A percentile compares a stretch with the other conserved stretches of the same genome.
Evolutionary conservation across 2,329 filamentous ascomycete species (phyloP).

Genomic region (Diaporthe sp.): DNA sequence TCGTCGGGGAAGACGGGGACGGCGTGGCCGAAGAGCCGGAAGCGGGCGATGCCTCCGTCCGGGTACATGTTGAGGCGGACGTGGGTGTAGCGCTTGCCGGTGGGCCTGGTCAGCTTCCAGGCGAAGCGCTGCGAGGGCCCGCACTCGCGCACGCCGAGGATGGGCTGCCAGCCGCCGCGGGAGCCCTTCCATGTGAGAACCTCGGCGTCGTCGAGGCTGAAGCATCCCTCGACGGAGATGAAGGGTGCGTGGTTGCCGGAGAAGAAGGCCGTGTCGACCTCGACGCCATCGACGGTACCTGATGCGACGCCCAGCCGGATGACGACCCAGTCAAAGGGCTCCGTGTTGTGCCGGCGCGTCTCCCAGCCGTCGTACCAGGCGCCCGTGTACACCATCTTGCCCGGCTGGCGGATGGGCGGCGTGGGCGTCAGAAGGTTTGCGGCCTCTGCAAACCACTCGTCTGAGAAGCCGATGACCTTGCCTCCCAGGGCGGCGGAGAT

Average conservation of each 20-base stretch:
- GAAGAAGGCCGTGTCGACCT: slow-evolving; percentile 86
- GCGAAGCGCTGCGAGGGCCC: slow-evolving; percentile 79
- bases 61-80: slow-evolving; percentile 87
- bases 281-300: slow-evolving; percentile 77
- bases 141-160: slow-evolving; percentile 76
- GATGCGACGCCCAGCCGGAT: slow-evolving; percentile 75
- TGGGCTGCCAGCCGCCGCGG: slow-evolving; percentile 75
- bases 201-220: slow-evolving; percentile 67
- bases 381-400: slow-evolving; percentile 76
- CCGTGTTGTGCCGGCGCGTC: slow-evolving; percentile 72
- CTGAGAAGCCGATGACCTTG: slow-evolving; percentile 72
- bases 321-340: slow-evolving; percentile 74
- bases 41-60: slow-evolving; percentile 84
- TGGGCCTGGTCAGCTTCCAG: slow-evolving; percentile 71
- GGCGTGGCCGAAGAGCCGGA: slow-evolving; percentile 80
- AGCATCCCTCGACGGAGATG: slow-evolving; percentile 81
- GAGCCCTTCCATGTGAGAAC: slow-evolving; percentile 70
- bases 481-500: slow-evolving; percentile 55
- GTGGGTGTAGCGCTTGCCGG: slow-evolving; percentile 79
- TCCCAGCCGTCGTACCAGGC: slow-evolving; percentile 81
- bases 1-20: slow-evolving; percentile 80
- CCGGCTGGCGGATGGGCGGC: slow-evolving; percentile 69
- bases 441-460: slow-evolving; percentile 77
- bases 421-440: slow-evolving; percentile 72
- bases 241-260: slow-evolving; percentile 84